phyloP scores from a whole-genome alignment of 179 eudicot genomes.

The Spinacia oleracea region DNA sequence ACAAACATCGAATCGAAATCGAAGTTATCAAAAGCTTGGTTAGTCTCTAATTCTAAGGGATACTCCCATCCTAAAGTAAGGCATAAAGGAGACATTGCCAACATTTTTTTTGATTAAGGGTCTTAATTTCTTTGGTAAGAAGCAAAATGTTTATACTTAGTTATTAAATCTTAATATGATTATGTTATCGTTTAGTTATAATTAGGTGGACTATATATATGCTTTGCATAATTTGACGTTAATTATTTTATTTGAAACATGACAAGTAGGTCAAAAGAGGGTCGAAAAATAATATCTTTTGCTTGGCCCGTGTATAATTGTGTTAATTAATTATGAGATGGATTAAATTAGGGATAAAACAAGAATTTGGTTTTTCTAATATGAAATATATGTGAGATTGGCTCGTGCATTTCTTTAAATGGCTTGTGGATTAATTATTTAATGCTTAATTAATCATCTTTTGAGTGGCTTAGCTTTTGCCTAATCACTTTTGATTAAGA shows the following conservation, averaged over 20 bases:
- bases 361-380: not conserved
- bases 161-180: not conserved
- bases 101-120: conserved; percentile 17
- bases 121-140: not conserved
- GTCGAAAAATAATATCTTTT: not conserved
- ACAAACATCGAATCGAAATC: conserved; percentile 12
- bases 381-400: not conserved
- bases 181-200: not conserved
- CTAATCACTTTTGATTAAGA: not conserved
- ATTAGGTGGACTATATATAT: not conserved
- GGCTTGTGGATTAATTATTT: conserved; percentile 4
- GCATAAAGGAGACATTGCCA: conserved; percentile 26
- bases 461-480: not conserved
- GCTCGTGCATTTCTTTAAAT: conserved; percentile 3
- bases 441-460: not conserved
- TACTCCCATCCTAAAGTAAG: conserved; percentile 28
- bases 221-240: not conserved
- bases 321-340: not conserved
- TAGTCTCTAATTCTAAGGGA: conserved; percentile 23
- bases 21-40: conserved; percentile 17
- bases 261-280: conserved; percentile 4
- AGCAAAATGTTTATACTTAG: not conserved
- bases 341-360: not conserved
- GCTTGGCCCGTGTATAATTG: not conserved
- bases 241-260: not conserved